Conservation (phyloP, 805 yeast species). For the Candida andamanensis region DNA sequence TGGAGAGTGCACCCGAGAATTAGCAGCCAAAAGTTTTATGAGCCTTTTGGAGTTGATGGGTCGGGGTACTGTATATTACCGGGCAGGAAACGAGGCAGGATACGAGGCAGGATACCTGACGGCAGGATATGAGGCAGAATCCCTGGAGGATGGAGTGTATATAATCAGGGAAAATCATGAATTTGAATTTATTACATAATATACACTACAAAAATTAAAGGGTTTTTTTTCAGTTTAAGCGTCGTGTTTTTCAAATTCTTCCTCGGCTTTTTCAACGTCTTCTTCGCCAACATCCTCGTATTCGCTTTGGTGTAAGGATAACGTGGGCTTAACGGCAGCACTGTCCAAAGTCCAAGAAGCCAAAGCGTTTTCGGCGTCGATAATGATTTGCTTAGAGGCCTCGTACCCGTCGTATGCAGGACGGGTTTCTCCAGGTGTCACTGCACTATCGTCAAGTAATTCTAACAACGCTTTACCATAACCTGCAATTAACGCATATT, state of each 20-base stretch:
- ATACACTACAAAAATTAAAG: too few species aligned
- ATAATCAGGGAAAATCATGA: too few species aligned
- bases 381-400: constrained; percentile 81
- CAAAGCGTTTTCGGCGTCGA: constrained; percentile 79
- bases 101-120: too few species aligned
- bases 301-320: constrained; percentile 42
- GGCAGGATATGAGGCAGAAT: too few species aligned
- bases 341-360: constrained; percentile 81
- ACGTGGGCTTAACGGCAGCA: constrained; percentile 78
- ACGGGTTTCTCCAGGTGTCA: constrained; percentile 90
- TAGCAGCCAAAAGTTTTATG: constrained; percentile 25
- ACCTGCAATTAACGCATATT: constrained; percentile 80
- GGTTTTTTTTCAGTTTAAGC: too few species aligned
- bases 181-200: too few species aligned
- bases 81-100: too few species aligned
- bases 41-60: constrained; percentile 22
- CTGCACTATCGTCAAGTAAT: constrained; percentile 78
- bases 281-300: constrained; percentile 44
- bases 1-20: constrained; percentile 11
- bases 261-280: constrained; percentile 46
- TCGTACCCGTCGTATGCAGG: constrained; percentile 86
- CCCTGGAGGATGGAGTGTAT: too few species aligned
- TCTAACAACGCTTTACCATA: constrained; percentile 85
- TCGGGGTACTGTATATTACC: too few species aligned
- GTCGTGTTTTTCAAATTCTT: constrained; percentile 48